These are phyloP conservation scores for Phialocephala subalpina DNA, from an alignment of 2,329 filamentous ascomycete genomes.

Conservation along the genomic window DNA sequence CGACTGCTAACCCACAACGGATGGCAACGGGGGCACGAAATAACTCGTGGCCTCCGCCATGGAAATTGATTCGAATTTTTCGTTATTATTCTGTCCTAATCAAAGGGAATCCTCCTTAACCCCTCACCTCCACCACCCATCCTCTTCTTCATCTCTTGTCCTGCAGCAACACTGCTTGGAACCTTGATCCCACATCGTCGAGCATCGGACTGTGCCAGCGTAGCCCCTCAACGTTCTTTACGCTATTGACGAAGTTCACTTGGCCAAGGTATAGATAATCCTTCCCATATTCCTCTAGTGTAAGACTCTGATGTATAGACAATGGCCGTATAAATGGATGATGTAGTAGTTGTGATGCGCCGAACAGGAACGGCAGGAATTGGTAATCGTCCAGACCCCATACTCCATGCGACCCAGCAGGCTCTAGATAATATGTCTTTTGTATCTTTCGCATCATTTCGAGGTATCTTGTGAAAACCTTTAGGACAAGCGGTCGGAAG, in stretches of 20 bases:
- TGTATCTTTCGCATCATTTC: slow-evolving; percentile 87
- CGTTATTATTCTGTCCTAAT: slow-evolving; percentile 54
- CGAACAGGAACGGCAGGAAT: slow-evolving; percentile 95
- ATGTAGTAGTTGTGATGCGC: slow-evolving; percentile 85
- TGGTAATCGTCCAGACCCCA: slow-evolving; percentile 99
- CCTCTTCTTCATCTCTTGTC: slow-evolving; percentile 85
- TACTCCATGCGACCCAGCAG: slow-evolving; percentile 94
- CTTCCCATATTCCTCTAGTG: slow-evolving; percentile 83
- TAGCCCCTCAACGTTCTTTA: slow-evolving; percentile 93
- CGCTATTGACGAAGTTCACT: slow-evolving; percentile 92
- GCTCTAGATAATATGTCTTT: slow-evolving; percentile 94
- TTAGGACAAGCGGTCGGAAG: slow-evolving; percentile 78
- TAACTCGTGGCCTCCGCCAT: not conserved
- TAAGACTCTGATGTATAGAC: slow-evolving; percentile 86
- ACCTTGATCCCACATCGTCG: slow-evolving; percentile 95
- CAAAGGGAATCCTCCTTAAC: slow-evolving; percentile 82
- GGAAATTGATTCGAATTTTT: not conserved
- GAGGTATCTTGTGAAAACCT: slow-evolving; percentile 85
- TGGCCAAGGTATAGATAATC: slow-evolving; percentile 94
- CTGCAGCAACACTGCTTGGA: slow-evolving; percentile 90
- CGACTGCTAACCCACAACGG: too few species aligned
- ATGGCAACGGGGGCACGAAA: too few species aligned
- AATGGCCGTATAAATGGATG: slow-evolving; percentile 83
- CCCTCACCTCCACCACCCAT: slow-evolving; percentile 63
- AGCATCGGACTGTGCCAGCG: slow-evolving; percentile 99